Evolutionary conservation across 495 filamentous ascomycete genomes (phyloP), one percentile per base, ranked within the genome.

Genomic region (Cercophora samala): DNA sequence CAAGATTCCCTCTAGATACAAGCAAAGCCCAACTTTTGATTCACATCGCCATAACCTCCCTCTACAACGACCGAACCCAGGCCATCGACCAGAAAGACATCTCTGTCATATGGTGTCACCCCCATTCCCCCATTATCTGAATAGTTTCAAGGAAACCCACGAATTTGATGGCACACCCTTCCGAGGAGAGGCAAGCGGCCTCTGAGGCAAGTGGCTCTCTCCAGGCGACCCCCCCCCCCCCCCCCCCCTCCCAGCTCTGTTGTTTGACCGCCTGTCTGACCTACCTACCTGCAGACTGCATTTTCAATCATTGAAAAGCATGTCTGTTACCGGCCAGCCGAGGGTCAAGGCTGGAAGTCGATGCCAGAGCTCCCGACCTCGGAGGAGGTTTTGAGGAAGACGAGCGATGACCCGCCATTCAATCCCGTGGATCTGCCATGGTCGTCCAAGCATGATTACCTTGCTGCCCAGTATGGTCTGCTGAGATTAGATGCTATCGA

Each of bases 401-500:
- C 64, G 52, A 74, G 72, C 56, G 78, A 74, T 53, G 74, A 71
- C 58, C 71, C 68, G 64, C 83, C 72, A 25, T 74, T 69, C 0
- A 82, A 82, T 63, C 70, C 69, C 15, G 76, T 78, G 42, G 54
- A 76, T 18, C 22, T 62, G 8, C 84, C 67, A 17, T 85, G 74
- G 78, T 70, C 52, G 55, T 82, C 77, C 0, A 85, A 83, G 37
- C 73, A 84, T 0, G 71, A 75, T 0, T 91, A 91, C 58, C 77
- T 93, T 1, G 72, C 81, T 64, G 79, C 86, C 0, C 89, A 91
- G 61, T 92, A 92, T 71, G 76, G 82, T 18, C 79, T 93, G 15
- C 74, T 90, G n/a, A 79, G 90, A 54, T 86, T 89, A 64, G 90
- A 93, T 68, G 82, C 81, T 0, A 77, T 87, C 13, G 81, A 86